phyloP scores from a whole-genome alignment of 805 yeast genomes.

The Candida caryicola region DNA sequence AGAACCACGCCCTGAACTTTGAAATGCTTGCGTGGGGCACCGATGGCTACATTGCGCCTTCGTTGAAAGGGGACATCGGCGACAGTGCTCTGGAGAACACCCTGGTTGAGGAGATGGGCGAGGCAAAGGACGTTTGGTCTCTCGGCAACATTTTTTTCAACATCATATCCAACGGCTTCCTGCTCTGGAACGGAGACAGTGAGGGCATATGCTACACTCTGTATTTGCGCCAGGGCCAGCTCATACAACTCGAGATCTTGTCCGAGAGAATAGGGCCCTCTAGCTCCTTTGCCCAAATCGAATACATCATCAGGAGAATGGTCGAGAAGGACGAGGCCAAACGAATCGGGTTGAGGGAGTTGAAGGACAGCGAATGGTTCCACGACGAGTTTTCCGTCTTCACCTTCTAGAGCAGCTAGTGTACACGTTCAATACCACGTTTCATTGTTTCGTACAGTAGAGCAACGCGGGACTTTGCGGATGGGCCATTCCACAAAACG shows the following conservation, averaged over 20 bases:
- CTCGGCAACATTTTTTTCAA: constrained; percentile 5
- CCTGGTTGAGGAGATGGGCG: not conserved
- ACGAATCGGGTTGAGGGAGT: constrained; percentile 1
- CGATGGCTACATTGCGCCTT: constrained; percentile 5
- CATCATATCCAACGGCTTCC: constrained; percentile 3
- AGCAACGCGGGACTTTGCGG: not conserved
- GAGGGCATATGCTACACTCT: not conserved
- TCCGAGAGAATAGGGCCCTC: not conserved
- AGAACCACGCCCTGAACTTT: not conserved
- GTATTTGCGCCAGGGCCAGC: not conserved
- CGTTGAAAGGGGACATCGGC: not conserved
- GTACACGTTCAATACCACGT: no score
- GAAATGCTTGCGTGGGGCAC: constrained; percentile 4
- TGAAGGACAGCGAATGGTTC: constrained; percentile 1
- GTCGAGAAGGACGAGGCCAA: not conserved
- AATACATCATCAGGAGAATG: constrained; percentile 1
- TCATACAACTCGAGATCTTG: not conserved
- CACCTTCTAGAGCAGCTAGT: no score
- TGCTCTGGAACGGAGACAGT: constrained; percentile 1
- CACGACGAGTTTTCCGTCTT: not conserved
- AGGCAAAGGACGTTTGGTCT: constrained; percentile 7
- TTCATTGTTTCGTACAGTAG: no score
- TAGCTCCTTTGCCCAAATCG: not conserved
- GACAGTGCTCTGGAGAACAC: not conserved
- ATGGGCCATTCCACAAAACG: not conserved